Conservation (phyloP, 495 filamentous ascomycete genomes). For the Pseudomonodictys pantanalensis region DNA sequence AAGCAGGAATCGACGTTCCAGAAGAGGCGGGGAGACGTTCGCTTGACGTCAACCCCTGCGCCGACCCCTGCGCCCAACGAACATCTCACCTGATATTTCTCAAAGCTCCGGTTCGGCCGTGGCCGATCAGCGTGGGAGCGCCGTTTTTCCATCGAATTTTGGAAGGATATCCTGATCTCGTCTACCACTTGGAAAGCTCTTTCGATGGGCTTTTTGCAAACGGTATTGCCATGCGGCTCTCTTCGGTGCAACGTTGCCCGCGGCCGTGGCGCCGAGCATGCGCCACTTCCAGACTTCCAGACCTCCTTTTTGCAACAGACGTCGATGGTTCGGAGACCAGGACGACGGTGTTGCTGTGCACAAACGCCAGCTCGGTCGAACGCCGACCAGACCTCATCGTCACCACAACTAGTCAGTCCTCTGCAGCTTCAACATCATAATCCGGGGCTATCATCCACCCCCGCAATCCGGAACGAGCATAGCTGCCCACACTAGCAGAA, state of each 20-base stretch:
- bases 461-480: too few relatives aligned
- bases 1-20: constrained; percentile 1
- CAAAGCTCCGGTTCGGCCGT: background rate
- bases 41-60: background rate
- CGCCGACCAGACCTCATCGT: background rate
- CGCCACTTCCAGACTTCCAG: background rate
- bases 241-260: background rate
- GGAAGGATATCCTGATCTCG: background rate
- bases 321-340: constrained; percentile 1
- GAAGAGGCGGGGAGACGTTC: constrained; percentile 6
- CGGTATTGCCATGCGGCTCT: background rate
- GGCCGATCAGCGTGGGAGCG: too few relatives aligned
- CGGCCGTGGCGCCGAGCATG: background rate
- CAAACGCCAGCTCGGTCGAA: constrained; percentile 1
- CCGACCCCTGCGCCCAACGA: background rate
- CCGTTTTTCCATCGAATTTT: too few relatives aligned
- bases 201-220: too few relatives aligned
- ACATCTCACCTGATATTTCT: constrained; percentile 7
- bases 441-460: too few relatives aligned
- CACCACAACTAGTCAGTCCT: background rate
- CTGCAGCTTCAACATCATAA: background rate
- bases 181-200: background rate
- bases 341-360: background rate
- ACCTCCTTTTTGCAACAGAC: background rate
- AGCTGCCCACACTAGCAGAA: too few relatives aligned